phyloP scores from a whole-genome alignment of 768 basidiomycete genomes.

The Chalciporus chontae region DNA sequence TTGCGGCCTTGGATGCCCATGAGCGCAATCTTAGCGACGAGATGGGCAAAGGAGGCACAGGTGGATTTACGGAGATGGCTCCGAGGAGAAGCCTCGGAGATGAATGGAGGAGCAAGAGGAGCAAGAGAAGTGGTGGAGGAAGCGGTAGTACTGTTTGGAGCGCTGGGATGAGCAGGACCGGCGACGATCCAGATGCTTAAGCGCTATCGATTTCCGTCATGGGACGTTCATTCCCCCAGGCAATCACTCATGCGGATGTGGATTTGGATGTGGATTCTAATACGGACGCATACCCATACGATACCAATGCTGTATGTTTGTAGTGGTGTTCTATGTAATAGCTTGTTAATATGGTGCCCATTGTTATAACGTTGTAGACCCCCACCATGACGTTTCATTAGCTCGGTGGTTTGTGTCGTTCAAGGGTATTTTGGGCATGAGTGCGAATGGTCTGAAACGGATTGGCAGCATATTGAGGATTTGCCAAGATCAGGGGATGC shows the following conservation, averaged over 20 bases:
- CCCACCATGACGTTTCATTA: neutral
- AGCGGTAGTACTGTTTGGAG: slow-evolving; percentile 85
- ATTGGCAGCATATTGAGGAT: slow-evolving; percentile 59
- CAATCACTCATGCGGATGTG: slow-evolving; percentile 15
- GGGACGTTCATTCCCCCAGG: slow-evolving; percentile 1
- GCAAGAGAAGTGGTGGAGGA: slow-evolving; percentile 50
- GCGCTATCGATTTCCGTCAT: neutral
- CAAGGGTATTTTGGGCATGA: slow-evolving; percentile 74
- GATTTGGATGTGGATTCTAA: slow-evolving; percentile 8
- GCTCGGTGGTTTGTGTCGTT: slow-evolving; percentile 41
- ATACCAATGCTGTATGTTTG: slow-evolving; percentile 18
- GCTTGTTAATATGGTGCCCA: slow-evolving; percentile 18
- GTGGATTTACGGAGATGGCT: slow-evolving; percentile 79
- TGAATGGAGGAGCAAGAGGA: slow-evolving; percentile 55
- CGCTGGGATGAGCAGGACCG: slow-evolving; percentile 71
- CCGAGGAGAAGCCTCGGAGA: slow-evolving; percentile 41
- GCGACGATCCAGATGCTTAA: slow-evolving; percentile 41
- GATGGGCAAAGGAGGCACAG: slow-evolving; percentile 65
- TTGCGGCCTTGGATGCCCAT: slow-evolving; percentile 77
- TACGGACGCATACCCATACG: slow-evolving; percentile 19
- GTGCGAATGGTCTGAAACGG: slow-evolving; percentile 78
- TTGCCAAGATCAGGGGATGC: slow-evolving; percentile 65
- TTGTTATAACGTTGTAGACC: neutral
- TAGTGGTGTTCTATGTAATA: slow-evolving; percentile 20
- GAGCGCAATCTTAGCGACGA: slow-evolving; percentile 71